A percentile compares a stretch with the other conserved stretches of the same genome.
These are phyloP conservation scores for Tinospora cordifolia DNA, from an alignment of 164 flowering plant genomes.

Conservation along the genomic window DNA sequence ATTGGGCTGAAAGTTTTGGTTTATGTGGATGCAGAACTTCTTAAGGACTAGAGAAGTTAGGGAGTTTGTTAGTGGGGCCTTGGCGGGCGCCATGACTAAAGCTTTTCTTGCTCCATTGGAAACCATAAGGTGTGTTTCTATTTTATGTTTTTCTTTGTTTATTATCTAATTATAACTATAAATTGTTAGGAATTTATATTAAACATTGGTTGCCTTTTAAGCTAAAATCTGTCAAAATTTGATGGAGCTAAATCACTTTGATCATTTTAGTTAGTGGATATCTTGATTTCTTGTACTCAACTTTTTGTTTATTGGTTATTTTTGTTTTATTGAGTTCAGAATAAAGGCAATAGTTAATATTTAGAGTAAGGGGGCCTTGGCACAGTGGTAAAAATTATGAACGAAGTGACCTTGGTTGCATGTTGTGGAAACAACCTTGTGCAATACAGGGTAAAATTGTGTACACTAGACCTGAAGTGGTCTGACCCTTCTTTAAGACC, in stretches of 20 bases:
- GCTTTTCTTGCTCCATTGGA: conserved; percentile 96
- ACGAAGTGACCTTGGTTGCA: no score
- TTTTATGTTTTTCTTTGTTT: not conserved
- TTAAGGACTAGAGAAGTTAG: conserved; percentile 65
- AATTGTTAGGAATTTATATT: not conserved
- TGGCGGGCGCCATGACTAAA: conserved; percentile 99
- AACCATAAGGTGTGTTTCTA: conserved; percentile 65
- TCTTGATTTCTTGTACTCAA: not conserved
- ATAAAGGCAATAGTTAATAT: not conserved
- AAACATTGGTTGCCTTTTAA: not conserved
- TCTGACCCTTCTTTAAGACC: no score
- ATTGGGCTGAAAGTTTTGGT: not conserved
- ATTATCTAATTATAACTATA: not conserved
- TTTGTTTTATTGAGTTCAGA: not conserved
- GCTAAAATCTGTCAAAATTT: not conserved
- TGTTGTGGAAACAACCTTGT: no score
- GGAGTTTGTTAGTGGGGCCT: conserved; percentile 96
- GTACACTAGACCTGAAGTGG: no score
- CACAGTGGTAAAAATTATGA: no score
- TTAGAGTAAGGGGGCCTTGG: not conserved
- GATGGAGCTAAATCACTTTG: not conserved
- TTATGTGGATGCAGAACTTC: conserved; percentile 41
- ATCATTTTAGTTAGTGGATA: not conserved
- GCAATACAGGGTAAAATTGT: no score
- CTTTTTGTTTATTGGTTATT: not conserved